These are phyloP conservation scores for Amaranthus tricolor DNA, from an alignment of 179 eudicot genomes.

Conservation along the genomic window DNA sequence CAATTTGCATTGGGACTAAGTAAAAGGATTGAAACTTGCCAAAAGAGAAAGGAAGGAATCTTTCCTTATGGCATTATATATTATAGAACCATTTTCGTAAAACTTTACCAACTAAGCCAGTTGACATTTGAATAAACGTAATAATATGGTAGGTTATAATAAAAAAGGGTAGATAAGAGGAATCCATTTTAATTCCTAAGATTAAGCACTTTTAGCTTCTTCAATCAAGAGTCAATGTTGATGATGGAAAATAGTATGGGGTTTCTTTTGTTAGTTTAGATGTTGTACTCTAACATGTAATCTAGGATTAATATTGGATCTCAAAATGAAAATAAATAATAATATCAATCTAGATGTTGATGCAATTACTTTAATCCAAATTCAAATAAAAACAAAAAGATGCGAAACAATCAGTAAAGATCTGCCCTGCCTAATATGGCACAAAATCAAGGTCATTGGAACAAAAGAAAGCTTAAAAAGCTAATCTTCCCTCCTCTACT, in stretches of 20 bases:
- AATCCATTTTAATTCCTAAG: too few relatives aligned
- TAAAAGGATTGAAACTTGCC: slow-evolving; percentile 29
- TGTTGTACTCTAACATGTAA: too few relatives aligned
- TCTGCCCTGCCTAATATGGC: slow-evolving; percentile 12
- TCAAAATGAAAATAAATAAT: slow-evolving; percentile 8
- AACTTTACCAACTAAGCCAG: too few relatives aligned
- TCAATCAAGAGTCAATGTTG: too few relatives aligned
- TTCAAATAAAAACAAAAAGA: slow-evolving; percentile 23
- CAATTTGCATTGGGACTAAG: slow-evolving; percentile 6
- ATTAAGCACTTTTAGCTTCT: too few relatives aligned
- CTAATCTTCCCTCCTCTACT: background rate
- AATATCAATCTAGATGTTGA: slow-evolving; percentile 31
- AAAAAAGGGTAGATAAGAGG: too few relatives aligned
- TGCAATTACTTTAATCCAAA: slow-evolving; percentile 31
- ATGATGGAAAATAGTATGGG: too few relatives aligned
- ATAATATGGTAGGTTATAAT: too few relatives aligned
- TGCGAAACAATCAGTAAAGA: slow-evolving; percentile 27
- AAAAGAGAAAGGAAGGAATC: slow-evolving; percentile 35
- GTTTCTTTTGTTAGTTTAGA: too few relatives aligned
- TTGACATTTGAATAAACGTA: too few relatives aligned
- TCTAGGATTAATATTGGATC: too few relatives aligned
- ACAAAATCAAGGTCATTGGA: slow-evolving; percentile 14
- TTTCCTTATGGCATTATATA: slow-evolving; percentile 2
- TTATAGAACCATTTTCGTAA: background rate
- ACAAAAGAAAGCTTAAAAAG: slow-evolving; percentile 14